Percentiles rank a stretch among this genome's conserved stretches.
These are phyloP conservation scores for Pseudogymnoascus sp. DNA, from an alignment of 2,329 filamentous ascomycete species.

Conservation along the genomic window DNA sequence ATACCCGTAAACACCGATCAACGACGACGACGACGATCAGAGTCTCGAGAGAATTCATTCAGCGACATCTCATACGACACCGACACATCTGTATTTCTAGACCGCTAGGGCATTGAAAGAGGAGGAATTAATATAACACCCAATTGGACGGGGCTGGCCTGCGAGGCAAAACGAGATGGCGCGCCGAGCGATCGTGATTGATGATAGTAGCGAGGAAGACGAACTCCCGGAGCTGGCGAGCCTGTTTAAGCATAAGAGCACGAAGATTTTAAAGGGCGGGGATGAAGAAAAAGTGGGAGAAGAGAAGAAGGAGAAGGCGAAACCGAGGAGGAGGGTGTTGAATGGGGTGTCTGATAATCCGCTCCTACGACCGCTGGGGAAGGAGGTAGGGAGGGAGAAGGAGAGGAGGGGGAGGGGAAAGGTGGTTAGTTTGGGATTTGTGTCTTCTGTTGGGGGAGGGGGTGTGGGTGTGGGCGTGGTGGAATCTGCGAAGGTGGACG, in stretches of 20 bases:
- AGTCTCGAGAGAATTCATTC: background rate
- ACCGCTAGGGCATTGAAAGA: background rate
- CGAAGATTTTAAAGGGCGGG: background rate
- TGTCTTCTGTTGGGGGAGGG: background rate
- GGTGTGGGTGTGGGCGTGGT: background rate
- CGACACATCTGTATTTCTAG: background rate
- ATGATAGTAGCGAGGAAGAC: slow-evolving; percentile 20
- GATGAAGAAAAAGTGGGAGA: background rate
- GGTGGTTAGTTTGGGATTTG: background rate
- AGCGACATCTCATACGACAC: background rate
- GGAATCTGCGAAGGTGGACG: background rate
- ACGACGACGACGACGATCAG: background rate
- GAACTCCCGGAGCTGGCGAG: slow-evolving; percentile 19
- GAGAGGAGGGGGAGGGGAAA: slow-evolving; percentile 5
- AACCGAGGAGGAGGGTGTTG: slow-evolving; percentile 20
- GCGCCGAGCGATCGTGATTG: background rate
- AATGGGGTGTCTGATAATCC: slow-evolving; percentile 21
- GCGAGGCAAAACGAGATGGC: background rate
- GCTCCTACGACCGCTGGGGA: slow-evolving; percentile 18
- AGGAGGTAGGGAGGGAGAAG: background rate
- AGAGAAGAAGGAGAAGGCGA: slow-evolving; percentile 10
- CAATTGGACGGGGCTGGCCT: background rate
- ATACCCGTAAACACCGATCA: background rate
- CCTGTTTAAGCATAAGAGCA: background rate
- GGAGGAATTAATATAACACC: background rate